Percentiles rank a stretch among this genome's conserved stretches.
These are phyloP conservation scores for Wickerhamiella qilinensis DNA, from an alignment of 805 yeast species.

Conservation along the genomic window DNA sequence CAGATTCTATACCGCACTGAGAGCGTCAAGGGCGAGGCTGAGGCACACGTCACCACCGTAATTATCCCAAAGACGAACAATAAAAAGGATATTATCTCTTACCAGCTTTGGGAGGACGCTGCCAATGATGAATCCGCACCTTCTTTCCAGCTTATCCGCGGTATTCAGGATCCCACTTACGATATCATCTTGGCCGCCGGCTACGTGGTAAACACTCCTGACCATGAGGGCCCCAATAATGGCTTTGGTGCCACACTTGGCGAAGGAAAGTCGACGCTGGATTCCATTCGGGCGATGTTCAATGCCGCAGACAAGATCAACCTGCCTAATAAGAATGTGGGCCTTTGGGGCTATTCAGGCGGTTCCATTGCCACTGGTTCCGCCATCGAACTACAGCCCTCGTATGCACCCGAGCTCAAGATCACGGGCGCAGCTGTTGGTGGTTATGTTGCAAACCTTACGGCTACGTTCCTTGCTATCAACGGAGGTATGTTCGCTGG, in stretches of 20 bases:
- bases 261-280: slow-evolving; percentile 17
- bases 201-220: slow-evolving; percentile 14
- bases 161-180: slow-evolving; percentile 4
- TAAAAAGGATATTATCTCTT: slow-evolving; percentile 12
- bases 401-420: slow-evolving; percentile 16
- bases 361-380: slow-evolving; percentile 17
- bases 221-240: slow-evolving; percentile 14
- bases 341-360: slow-evolving; percentile 18
- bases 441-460: slow-evolving; percentile 12
- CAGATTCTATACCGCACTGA: slow-evolving; percentile 10
- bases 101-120: slow-evolving; percentile 18
- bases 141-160: slow-evolving; percentile 8
- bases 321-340: slow-evolving; percentile 8
- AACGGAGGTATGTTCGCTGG: slow-evolving; percentile 15
- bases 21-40: slow-evolving; percentile 5
- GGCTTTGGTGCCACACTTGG: slow-evolving; percentile 13
- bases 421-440: slow-evolving; percentile 14
- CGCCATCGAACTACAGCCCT: slow-evolving; percentile 12
- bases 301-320: slow-evolving; percentile 6
- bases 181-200: slow-evolving; percentile 6
- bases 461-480: slow-evolving; percentile 8
- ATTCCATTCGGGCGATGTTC: slow-evolving; percentile 17
- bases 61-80: slow-evolving; percentile 6
- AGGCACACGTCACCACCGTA: slow-evolving; percentile 11
- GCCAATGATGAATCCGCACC: slow-evolving; percentile 17